Evolutionary conservation across 2,329 filamentous ascomycete genomes (phyloP).

Genomic region (Epicoccum sorghinum): DNA sequence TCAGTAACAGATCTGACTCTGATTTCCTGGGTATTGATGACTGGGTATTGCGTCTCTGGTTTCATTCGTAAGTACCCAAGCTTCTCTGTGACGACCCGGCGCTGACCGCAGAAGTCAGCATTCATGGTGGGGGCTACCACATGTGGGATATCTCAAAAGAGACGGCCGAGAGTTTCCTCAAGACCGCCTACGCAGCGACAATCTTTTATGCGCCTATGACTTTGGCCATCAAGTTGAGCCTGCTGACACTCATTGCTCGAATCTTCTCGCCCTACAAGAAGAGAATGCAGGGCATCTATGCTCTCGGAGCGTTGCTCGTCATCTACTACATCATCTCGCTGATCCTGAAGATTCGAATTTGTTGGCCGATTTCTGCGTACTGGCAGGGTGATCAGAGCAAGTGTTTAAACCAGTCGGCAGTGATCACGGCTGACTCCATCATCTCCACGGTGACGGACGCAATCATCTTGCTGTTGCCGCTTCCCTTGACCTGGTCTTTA

Average conservation of each 20-base stretch:
- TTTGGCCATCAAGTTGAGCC: constrained; percentile 29
- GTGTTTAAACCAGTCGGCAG: constrained; percentile 41
- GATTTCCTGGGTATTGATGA: constrained; percentile 15
- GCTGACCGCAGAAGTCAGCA: constrained; percentile 7
- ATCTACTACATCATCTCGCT: constrained; percentile 12
- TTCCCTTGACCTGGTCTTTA: constrained; percentile 41
- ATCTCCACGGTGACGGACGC: constrained; percentile 44
- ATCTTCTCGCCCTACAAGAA: constrained; percentile 25
- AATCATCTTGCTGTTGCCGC: constrained; percentile 44
- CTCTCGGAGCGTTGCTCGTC: constrained; percentile 17
- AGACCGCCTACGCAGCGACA: constrained; percentile 16
- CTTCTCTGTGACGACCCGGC: not conserved
- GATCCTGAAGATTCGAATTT: constrained; percentile 14
- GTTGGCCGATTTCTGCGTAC: constrained; percentile 27
- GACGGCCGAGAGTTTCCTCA: constrained; percentile 5
- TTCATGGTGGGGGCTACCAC: constrained; percentile 19
- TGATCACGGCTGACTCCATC: constrained; percentile 45
- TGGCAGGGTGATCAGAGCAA: constrained; percentile 24
- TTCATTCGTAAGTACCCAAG: not conserved
- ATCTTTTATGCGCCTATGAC: constrained; percentile 28
- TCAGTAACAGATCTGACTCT: constrained; percentile 9
- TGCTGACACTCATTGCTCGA: constrained; percentile 31
- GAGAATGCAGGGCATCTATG: constrained; percentile 20
- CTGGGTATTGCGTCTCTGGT: constrained; percentile 14
- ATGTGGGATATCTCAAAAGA: constrained; percentile 15